Evolutionary conservation across 2,329 filamentous ascomycete species (phyloP).

Genomic region (Cryphonectria nitschkei): DNA sequence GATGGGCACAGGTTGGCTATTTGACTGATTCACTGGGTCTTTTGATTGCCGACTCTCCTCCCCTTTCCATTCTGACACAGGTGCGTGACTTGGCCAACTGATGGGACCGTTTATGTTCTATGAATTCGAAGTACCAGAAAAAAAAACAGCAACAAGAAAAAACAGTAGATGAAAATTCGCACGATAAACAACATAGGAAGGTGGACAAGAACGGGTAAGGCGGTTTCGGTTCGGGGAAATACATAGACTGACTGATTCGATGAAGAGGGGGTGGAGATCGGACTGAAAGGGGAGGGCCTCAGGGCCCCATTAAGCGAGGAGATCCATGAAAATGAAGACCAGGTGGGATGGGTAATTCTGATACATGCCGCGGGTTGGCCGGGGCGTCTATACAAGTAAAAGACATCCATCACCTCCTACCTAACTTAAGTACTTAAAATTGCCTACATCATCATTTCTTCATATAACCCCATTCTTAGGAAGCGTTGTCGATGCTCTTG

Average conservation of each 20-base stretch:
- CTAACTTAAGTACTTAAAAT: background rate
- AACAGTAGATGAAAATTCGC: background rate
- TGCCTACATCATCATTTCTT: background rate
- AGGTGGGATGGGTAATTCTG: background rate
- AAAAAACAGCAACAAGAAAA: background rate
- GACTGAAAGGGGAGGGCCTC: background rate
- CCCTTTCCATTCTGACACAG: background rate
- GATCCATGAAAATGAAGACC: background rate
- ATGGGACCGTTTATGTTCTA: background rate
- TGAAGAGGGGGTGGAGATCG: background rate
- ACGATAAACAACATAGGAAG: background rate
- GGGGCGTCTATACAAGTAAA: background rate
- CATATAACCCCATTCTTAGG: background rate
- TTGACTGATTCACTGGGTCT: background rate
- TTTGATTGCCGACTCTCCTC: background rate
- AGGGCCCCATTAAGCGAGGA: background rate
- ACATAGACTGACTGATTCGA: constrained; percentile 1
- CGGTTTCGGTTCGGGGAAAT: background rate
- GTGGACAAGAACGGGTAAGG: background rate
- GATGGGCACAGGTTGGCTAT: background rate
- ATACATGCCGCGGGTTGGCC: background rate
- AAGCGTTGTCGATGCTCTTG: background rate
- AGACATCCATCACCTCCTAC: background rate
- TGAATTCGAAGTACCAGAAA: background rate
- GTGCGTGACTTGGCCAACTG: background rate